phyloP scores from a whole-genome alignment of 495 filamentous ascomycete species.

The Aspergillus diversus region DNA sequence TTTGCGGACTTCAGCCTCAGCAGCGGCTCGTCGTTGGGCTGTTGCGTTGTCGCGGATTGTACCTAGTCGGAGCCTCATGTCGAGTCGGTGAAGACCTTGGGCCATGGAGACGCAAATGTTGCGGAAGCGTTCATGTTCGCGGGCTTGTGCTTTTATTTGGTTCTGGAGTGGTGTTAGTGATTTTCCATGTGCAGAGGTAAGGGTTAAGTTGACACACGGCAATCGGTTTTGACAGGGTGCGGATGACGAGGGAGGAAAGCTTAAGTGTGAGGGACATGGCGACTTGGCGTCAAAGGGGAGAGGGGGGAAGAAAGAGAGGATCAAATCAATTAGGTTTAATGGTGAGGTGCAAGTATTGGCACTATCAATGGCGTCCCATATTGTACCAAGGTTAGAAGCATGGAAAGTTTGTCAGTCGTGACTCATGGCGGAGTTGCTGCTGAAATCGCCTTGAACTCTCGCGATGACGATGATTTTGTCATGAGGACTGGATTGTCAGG shows the following conservation, averaged over 20 bases:
- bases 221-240: slow-evolving; percentile 74
- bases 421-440: neutral
- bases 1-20: slow-evolving; percentile 52
- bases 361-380: neutral
- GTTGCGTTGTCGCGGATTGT: slow-evolving; percentile 77
- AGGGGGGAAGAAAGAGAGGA: neutral
- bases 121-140: slow-evolving; percentile 91
- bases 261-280: slow-evolving; percentile 65
- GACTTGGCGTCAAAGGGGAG: neutral
- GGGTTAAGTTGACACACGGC: slow-evolving; percentile 53
- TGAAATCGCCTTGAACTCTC: neutral
- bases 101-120: slow-evolving; percentile 72
- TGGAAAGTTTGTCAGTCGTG: neutral
- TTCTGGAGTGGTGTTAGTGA: slow-evolving; percentile 64
- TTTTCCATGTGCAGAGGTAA: slow-evolving; percentile 45
- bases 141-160: slow-evolving; percentile 89
- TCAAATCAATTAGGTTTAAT: neutral
- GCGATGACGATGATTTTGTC: neutral
- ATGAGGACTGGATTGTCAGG: slow-evolving; percentile 20
- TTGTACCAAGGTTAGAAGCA: neutral
- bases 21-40: slow-evolving; percentile 54
- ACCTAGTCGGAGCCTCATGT: slow-evolving; percentile 90
- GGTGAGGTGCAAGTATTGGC: neutral
- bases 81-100: slow-evolving; percentile 85
- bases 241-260: slow-evolving; percentile 66